A percentile compares a stretch with the other conserved stretches of the same genome.
These are phyloP conservation scores for Metschnikowia continentalis DNA, from an alignment of 805 yeast species.

Conservation along the genomic window DNA sequence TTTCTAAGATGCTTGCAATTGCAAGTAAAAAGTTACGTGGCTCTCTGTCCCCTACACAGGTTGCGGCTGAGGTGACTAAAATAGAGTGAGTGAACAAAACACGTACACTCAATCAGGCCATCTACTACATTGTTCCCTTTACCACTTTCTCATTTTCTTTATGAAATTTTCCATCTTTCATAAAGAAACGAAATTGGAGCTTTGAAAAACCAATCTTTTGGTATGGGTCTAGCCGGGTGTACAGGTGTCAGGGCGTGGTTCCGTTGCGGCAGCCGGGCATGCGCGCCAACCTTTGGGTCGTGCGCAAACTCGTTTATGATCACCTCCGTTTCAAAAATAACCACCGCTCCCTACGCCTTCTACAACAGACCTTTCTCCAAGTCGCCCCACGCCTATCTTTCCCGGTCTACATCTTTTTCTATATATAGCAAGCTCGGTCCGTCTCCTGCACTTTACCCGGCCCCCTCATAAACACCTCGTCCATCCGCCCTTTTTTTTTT, in stretches of 20 bases:
- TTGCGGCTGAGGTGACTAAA: constrained; percentile 9
- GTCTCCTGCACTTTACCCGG: too few relatives aligned
- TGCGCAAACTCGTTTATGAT: constrained; percentile 4
- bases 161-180: not conserved
- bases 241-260: not conserved
- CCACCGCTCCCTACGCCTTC: constrained; percentile 2
- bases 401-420: not conserved
- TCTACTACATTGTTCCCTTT: too few relatives aligned
- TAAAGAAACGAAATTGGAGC: not conserved
- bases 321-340: constrained; percentile 4
- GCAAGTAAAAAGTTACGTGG: constrained; percentile 51
- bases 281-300: constrained; percentile 4
- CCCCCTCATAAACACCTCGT: not conserved
- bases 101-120: not conserved
- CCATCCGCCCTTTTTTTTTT: too few relatives aligned
- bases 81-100: constrained; percentile 4
- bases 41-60: constrained; percentile 1
- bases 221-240: not conserved
- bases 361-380: not conserved
- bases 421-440: not conserved
- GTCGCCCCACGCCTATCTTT: not conserved
- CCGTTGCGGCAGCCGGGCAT: constrained; percentile 3
- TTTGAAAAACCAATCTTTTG: not conserved
- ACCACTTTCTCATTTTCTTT: too few relatives aligned
- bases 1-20: constrained; percentile 73